A percentile compares a stretch with the other conserved stretches of the same genome.
Conservation (phyloP, 257 asterid species). For the Salvia hispanica region DNA sequence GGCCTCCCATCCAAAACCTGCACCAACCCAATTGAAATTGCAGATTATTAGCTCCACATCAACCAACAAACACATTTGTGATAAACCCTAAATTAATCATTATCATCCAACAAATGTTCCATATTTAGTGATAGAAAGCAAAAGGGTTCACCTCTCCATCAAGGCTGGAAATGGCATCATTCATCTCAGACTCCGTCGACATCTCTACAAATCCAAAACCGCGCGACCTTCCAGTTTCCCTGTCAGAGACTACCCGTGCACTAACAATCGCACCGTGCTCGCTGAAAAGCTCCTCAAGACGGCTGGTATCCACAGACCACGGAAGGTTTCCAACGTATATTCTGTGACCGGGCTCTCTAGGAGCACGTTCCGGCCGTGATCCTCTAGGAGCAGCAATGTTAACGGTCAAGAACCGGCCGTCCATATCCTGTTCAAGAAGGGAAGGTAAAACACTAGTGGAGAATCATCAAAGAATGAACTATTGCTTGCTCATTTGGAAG, state of each 20-base stretch:
- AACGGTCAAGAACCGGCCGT: constrained; percentile 72
- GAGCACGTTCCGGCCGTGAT: constrained; percentile 64
- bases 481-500: neutral
- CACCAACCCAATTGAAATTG: neutral
- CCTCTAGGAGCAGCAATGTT: constrained; percentile 89
- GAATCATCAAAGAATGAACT: neutral
- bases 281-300: constrained; percentile 78
- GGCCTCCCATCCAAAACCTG: constrained; percentile 57
- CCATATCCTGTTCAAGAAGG: constrained; percentile 56
- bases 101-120: no score
- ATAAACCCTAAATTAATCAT: no score
- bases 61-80: no score
- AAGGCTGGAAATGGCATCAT: constrained; percentile 79
- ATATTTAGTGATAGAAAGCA: neutral
- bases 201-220: constrained; percentile 93
- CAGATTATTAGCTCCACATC: no score
- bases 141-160: constrained; percentile 75
- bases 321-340: constrained; percentile 90
- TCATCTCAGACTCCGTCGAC: constrained; percentile 79
- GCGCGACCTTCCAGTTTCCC: constrained; percentile 83
- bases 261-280: constrained; percentile 77
- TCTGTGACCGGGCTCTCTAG: constrained; percentile 60
- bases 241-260: constrained; percentile 73
- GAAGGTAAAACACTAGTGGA: neutral
- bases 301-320: constrained; percentile 65